Conservation (phyloP, 495 filamentous ascomycete species). For the Penicilliopsis zonata region DNA sequence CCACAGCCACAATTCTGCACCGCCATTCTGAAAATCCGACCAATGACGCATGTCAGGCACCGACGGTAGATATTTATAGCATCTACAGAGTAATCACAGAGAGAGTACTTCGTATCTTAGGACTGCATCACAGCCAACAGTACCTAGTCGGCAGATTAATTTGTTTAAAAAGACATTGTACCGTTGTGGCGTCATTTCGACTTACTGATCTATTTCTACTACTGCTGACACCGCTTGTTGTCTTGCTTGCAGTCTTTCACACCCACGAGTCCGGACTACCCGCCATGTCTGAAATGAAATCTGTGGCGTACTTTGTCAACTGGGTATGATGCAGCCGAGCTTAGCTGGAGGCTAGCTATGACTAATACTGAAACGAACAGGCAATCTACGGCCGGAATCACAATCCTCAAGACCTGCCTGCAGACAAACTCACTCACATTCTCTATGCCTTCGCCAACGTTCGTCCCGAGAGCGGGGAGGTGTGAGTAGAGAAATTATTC, state of each 20-base stretch:
- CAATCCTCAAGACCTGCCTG: conserved; percentile 77
- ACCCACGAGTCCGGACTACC: too few relatives aligned
- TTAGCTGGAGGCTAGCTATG: neutral
- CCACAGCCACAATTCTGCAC: too few relatives aligned
- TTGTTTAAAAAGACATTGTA: too few relatives aligned
- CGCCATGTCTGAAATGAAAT: conserved; percentile 26
- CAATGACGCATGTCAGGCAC: too few relatives aligned
- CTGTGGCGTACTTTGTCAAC: conserved; percentile 45
- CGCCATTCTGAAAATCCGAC: too few relatives aligned
- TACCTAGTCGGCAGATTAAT: too few relatives aligned
- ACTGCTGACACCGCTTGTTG: conserved; percentile 7
- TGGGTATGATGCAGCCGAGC: conserved; percentile 32
- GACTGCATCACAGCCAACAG: too few relatives aligned
- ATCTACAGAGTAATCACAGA: too few relatives aligned
- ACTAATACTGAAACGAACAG: conserved; percentile 39
- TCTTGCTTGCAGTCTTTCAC: conserved; percentile 11
- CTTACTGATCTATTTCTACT: conserved; percentile 6
- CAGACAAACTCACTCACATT: conserved; percentile 79
- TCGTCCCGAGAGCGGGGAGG: conserved; percentile 60
- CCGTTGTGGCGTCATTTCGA: conserved; percentile 9
- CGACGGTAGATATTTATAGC: too few relatives aligned
- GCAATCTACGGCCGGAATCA: conserved; percentile 79
- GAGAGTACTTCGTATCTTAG: too few relatives aligned
- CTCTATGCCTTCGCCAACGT: conserved; percentile 88
- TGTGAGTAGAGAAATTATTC: conserved; percentile 35